These are phyloP conservation scores for Mortierella alpina DNA, from an alignment of 192 early-diverging fungal species.

Conservation along the genomic window DNA sequence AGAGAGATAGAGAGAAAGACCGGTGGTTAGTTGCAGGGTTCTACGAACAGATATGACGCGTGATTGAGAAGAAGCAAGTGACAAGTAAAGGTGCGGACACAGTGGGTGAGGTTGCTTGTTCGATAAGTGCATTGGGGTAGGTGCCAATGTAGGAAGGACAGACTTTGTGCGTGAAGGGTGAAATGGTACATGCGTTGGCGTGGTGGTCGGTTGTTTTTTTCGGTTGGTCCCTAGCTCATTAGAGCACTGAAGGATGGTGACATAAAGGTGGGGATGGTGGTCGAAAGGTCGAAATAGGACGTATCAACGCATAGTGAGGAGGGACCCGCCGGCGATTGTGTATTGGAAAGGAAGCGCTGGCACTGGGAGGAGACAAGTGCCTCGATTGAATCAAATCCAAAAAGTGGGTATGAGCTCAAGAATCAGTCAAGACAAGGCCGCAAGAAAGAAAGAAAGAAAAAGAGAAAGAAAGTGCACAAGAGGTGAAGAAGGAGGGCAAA, in stretches of 20 bases:
- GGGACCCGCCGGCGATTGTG: not conserved
- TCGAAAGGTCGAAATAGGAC: too few species aligned
- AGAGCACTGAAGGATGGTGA: too few species aligned
- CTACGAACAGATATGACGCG: not conserved
- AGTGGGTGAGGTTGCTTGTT: too few species aligned
- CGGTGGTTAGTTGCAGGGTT: constrained; percentile 8
- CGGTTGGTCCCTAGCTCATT: too few species aligned
- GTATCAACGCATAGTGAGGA: too few species aligned
- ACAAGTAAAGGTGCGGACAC: too few species aligned
- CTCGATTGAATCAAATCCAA: not conserved
- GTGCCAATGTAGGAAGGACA: too few species aligned
- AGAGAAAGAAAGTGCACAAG: not conserved
- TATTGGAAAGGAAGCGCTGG: not conserved
- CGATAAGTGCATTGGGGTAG: too few species aligned
- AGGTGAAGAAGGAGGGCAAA: not conserved
- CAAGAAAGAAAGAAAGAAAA: not conserved
- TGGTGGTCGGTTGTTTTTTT: too few species aligned
- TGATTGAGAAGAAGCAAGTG: not conserved
- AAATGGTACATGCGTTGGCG: too few species aligned
- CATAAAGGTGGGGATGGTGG: too few species aligned
- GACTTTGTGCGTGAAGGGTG: too few species aligned
- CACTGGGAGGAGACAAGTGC: not conserved
- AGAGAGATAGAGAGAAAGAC: constrained; percentile 8
- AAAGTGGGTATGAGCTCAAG: constrained; percentile 1
- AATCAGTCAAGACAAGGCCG: not conserved